Evolutionary conservation across 2,329 filamentous ascomycete genomes (phyloP).

Genomic region (Torrubiellomyces zombiae): DNA sequence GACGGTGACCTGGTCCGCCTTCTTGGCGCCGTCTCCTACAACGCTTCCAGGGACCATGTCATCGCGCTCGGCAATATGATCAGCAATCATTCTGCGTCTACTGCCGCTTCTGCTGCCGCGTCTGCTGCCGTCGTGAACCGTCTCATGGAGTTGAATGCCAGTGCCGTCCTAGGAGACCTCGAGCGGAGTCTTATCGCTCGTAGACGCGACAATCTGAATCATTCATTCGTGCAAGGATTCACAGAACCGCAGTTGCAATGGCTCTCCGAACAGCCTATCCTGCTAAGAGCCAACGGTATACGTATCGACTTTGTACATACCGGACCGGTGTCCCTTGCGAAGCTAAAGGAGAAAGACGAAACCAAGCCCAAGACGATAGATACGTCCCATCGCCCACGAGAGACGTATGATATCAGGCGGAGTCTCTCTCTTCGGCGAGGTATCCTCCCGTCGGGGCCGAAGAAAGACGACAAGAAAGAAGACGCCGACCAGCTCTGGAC

Average conservation of each 20-base stretch:
- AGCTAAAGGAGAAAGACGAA: conserved; percentile 55
- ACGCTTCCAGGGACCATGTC: conserved; percentile 45
- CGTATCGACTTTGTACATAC: conserved; percentile 62
- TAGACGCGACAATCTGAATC: too few species aligned
- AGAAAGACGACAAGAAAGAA: conserved; percentile 7
- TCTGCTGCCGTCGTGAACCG: conserved; percentile 61
- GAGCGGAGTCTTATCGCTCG: conserved; percentile 77
- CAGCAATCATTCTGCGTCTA: conserved; percentile 72
- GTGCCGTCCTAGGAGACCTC: conserved; percentile 79
- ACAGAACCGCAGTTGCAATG: conserved; percentile 58
- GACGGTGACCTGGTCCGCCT: conserved; percentile 47
- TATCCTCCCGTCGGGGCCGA: too few species aligned
- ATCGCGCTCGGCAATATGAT: conserved; percentile 66
- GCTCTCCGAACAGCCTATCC: conserved; percentile 59
- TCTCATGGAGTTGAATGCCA: conserved; percentile 56
- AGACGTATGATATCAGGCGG: too few species aligned
- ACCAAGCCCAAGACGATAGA: too few species aligned
- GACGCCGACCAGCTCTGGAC: conserved; percentile 34
- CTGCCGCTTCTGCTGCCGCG: conserved; percentile 70
- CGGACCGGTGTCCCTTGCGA: conserved; percentile 62
- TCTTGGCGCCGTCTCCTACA: conserved; percentile 49
- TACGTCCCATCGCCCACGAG: too few species aligned
- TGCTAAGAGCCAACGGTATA: conserved; percentile 53
- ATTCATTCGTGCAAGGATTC: too few species aligned
- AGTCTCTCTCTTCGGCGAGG: too few species aligned